Evolutionary conservation across 331 rosid species (phyloP), one percentile per base, ranked within the genome.

Genomic region (Stylosanthes scabra): DNA sequence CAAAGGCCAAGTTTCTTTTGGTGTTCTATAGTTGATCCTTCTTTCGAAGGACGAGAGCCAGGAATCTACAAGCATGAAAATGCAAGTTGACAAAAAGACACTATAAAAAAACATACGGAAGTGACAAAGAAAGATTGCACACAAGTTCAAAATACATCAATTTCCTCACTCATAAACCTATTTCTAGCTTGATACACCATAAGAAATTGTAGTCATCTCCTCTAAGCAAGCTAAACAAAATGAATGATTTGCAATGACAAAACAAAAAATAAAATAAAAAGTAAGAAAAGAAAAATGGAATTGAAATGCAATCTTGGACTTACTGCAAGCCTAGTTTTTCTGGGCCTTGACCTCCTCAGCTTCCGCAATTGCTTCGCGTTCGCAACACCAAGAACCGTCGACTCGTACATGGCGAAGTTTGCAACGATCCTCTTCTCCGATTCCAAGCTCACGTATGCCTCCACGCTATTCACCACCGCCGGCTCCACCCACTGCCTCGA

Each of bases 311-410:
- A 50, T 16, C 2, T 11, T 5, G 68, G 6, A 50, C 28, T 79
- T 66, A 88, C 94, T 89, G 6, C 52, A 11, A 93, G 95, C 77
- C 86, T 82, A 59, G 96, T 75, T 72, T 80, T 86, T 69, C 82
- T 89, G 4, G 96, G 92, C 39, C 89, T 81, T 6, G 90, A 85
- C 70, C 87, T 88, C 69, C 96, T 70, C 28, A 89, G 86, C 66
- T 85, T 74, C 77, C 65, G 76, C 78, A 89, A 81, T 77, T 83
- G 65, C 1, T 39, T 40, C 0, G 84, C 92, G 70, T 86, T 92
- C 2, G 93, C 90, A 28, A 89, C 88, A 2, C 92, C 89, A 31
- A 89, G 66, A 15, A 92, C 92, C 11, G 97, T 96, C 10, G 97
- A 89, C 44, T 92, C 90, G 28, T 63, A 89, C 0, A 96, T 92